A percentile compares a stretch with the other conserved stretches of the same genome.
Evolutionary conservation across 495 filamentous ascomycete species (phyloP).

Genomic region (Podospora didyma): DNA sequence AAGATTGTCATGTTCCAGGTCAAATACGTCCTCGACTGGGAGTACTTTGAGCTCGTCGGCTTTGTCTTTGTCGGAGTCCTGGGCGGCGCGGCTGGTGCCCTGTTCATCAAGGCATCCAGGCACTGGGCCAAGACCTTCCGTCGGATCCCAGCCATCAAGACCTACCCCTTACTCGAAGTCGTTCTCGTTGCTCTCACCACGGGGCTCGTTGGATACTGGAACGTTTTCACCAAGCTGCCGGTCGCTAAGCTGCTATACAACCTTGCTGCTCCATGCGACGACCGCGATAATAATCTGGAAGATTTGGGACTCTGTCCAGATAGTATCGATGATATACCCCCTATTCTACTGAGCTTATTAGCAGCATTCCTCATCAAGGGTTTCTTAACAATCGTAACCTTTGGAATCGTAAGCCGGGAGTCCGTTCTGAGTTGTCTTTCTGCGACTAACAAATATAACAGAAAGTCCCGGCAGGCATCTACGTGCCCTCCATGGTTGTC

Average conservation of each 20-base stretch:
- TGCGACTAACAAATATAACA: slow-evolving; percentile 4
- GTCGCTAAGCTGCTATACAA: slow-evolving; percentile 90
- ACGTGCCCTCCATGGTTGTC: slow-evolving; percentile 97
- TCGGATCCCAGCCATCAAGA: slow-evolving; percentile 73
- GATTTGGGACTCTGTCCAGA: slow-evolving; percentile 73
- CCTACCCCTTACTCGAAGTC: slow-evolving; percentile 81
- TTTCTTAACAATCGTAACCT: slow-evolving; percentile 79
- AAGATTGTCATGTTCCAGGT: slow-evolving; percentile 98
- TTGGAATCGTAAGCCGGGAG: slow-evolving; percentile 59
- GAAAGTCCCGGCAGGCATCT: slow-evolving; percentile 94
- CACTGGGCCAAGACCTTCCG: slow-evolving; percentile 88
- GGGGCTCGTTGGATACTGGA: slow-evolving; percentile 88
- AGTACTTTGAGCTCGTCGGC: slow-evolving; percentile 80
- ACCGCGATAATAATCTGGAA: slow-evolving; percentile 50
- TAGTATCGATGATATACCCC: slow-evolving; percentile 66
- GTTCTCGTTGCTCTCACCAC: slow-evolving; percentile 82
- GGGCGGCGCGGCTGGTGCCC: slow-evolving; percentile 77
- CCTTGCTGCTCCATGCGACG: slow-evolving; percentile 76
- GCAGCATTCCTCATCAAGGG: slow-evolving; percentile 87
- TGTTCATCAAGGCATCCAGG: slow-evolving; percentile 94
- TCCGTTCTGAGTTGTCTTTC: neutral
- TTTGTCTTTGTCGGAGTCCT: slow-evolving; percentile 84
- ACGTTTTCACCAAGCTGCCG: slow-evolving; percentile 79
- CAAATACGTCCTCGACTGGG: slow-evolving; percentile 88
- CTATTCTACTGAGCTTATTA: slow-evolving; percentile 63